Evolutionary conservation across 192 early-diverging fungal species (phyloP), one percentile per base, ranked within the genome.

Genomic region (Podila verticillata): DNA sequence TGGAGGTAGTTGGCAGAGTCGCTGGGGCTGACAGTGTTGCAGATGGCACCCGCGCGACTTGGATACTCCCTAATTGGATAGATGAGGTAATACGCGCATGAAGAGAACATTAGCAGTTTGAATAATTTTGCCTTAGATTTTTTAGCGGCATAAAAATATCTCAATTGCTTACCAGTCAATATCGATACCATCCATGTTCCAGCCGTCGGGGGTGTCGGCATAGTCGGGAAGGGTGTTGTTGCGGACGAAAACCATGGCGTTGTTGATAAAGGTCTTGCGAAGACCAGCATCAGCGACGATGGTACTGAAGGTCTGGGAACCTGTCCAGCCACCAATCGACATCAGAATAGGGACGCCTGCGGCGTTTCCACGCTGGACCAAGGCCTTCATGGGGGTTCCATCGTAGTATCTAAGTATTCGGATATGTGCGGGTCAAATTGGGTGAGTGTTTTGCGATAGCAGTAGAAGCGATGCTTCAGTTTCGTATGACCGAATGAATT

Each of bases 311-410:
- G 82, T 81, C 67, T 92, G 86, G 10, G 91, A 91, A 8, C 93
- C 92, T 31, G 87, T 91, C 93, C 93, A 94, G 15, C 93, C 93
- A 49, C 93, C 92, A 15, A 93, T 83, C 9, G 89, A 87, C 15
- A 94, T 51, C 4, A 90, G 57, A 9, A 94, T 72, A 3, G 65
- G 69, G 17, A 80, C 77, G 13, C 65, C 65, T 15, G 32, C 35
- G 10, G 61, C 61, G 61, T 72, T 72, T 12, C 77, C 77, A 15
- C 70, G 77, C 4, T 34, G 1, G 19, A 79, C 75, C 24, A 79
- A 19, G 0, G 15, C 59, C 24, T 51, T 49, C 34, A 79, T 79
- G 31, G 64, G 49, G 2, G 47, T 56, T 20, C 68, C 75, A 35
- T 79, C 75, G 63, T 77, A 77, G 74, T 77, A 77, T 12, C 68